Evolutionary conservation across 1,284 basidiomycete species (phyloP), one percentile per base, ranked within the genome.

Genomic region (Cerioporus squamosus): DNA sequence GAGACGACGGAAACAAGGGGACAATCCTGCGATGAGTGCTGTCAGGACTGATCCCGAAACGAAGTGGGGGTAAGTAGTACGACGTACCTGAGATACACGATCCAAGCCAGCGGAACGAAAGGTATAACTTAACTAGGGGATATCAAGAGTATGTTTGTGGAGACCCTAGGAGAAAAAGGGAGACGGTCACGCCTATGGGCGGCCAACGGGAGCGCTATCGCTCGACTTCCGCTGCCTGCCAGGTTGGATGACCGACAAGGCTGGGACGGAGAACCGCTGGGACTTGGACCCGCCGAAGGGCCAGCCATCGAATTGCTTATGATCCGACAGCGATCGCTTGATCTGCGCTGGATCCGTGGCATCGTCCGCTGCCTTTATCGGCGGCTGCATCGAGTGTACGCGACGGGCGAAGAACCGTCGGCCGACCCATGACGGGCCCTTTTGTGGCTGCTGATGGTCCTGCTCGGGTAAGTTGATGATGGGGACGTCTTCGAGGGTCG

Each of bases 281-380:
- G 57, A 17, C 44, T 53, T 64, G 12, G 59, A 57, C 15, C 45
- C 43, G 18, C 55, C 53, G 58, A 61, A 70, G 26, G 69, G 67
- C 69, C 69, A 70, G 1, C 61, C 67, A 44, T 70, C 69, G 53
- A 68, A 68, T 12, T 61, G 63, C 55, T 65, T 67, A 36, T 58
- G 42, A 33, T 69, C 68, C 3, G 59, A 63, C 20, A 56, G 50
- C 15, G 67, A 51, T 24, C 67, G 64, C 40, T 63, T 66, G 39
- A 63, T 54, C 20, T 60, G 43, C 42, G 49, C 51, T 18, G 39
- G 43, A n/a, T 20, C 47, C n/a, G 58, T 44, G 3, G 57, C 42
- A 31, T 67, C 63, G 22, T 63, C 60, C 15, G 55, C 53, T 2
- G 61, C 53, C 43, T 64, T 66, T 29, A 55, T 50, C 4, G 59